Evolutionary conservation across 176 grass and related monocot species (phyloP).

Genomic region (Bromus sterilis): DNA sequence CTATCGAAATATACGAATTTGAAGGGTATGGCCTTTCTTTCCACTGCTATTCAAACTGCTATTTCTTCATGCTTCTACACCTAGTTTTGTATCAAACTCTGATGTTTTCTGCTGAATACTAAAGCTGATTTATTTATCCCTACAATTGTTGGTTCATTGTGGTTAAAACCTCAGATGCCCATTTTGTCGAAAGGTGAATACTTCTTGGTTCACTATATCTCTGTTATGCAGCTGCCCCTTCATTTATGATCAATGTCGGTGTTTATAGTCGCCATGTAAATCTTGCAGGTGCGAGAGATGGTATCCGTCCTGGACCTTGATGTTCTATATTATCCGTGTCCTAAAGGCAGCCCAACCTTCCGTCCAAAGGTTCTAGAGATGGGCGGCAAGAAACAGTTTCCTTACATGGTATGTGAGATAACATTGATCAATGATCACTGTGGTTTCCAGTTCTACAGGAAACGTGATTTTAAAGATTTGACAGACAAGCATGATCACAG

Average conservation of each 20-base stretch:
- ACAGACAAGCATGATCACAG: background rate
- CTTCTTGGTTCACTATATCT: background rate
- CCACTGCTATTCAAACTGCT: background rate
- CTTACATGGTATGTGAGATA: constrained; percentile 70
- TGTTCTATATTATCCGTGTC: constrained; percentile 89
- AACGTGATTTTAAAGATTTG: background rate
- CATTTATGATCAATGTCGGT: background rate
- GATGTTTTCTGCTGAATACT: background rate
- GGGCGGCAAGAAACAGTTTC: constrained; percentile 95
- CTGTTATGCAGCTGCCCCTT: background rate
- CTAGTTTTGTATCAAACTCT: background rate
- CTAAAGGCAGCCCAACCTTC: constrained; percentile 85
- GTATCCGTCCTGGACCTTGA: constrained; percentile 78
- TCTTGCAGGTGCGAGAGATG: constrained; percentile 83
- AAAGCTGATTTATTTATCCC: constrained; percentile 15
- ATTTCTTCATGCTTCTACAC: background rate
- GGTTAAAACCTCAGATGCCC: constrained; percentile 60
- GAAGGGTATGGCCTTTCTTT: constrained; percentile 48
- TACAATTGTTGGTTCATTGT: constrained; percentile 9
- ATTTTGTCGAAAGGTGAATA: constrained; percentile 87
- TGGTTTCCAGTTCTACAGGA: background rate
- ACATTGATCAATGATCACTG: background rate
- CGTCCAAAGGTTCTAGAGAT: constrained; percentile 72
- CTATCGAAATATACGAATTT: constrained; percentile 96
- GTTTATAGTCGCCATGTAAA: constrained; percentile 11